Evolutionary conservation across 108 stramenopile genomes (phyloP).

Genomic region (Schizochytrium sp.): DNA sequence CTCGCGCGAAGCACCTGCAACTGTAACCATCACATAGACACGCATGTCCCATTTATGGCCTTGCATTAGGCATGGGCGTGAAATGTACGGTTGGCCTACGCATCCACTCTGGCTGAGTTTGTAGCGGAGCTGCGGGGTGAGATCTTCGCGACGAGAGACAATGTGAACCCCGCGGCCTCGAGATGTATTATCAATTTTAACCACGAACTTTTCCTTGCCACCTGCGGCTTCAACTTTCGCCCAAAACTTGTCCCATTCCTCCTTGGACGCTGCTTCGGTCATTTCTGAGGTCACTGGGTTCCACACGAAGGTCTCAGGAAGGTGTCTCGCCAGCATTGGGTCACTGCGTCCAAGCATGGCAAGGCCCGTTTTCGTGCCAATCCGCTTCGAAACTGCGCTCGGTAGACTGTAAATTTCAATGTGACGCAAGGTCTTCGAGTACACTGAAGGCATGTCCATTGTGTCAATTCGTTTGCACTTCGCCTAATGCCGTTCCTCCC

Average conservation of each 20-base stretch:
- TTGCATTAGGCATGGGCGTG: slow-evolving; percentile 24
- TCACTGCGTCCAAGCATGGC: slow-evolving; percentile 29
- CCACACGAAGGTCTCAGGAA: slow-evolving; percentile 25
- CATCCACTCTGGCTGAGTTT: background rate
- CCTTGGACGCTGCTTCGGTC: background rate
- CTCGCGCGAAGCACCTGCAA: slow-evolving; percentile 1
- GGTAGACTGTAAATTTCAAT: slow-evolving; percentile 21
- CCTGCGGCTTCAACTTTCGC: background rate
- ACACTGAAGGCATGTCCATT: background rate
- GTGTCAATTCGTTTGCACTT: background rate
- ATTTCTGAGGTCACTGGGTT: background rate
- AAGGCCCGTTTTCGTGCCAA: slow-evolving; percentile 38
- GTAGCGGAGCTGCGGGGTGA: background rate
- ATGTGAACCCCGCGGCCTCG: slow-evolving; percentile 47
- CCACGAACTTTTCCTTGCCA: background rate
- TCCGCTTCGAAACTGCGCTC: slow-evolving; percentile 13
- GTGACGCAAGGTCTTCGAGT: slow-evolving; percentile 7
- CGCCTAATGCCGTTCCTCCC: too few relatives aligned
- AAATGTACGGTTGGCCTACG: slow-evolving; percentile 24
- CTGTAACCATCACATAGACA: background rate
- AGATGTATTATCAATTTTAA: slow-evolving; percentile 44
- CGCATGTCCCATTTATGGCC: slow-evolving; percentile 54
- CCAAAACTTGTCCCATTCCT: slow-evolving; percentile 37
- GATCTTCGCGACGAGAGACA: background rate
- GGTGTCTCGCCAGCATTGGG: background rate